Conservation (phyloP, 371 early-diverging fungal species). For the Saksenaea vasiformis region DNA sequence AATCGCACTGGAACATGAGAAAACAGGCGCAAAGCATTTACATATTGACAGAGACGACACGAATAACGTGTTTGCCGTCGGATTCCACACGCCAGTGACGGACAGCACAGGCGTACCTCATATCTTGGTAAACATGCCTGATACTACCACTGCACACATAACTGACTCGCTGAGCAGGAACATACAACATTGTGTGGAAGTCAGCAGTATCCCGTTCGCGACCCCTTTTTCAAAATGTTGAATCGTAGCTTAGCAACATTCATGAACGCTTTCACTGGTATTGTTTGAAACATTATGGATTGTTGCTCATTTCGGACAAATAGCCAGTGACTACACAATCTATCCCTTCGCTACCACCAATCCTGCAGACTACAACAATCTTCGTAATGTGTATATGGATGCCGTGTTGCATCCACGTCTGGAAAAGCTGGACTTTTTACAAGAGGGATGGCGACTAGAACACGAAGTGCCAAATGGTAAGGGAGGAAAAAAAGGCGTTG, state of each 20-base stretch:
- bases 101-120: slow-evolving; percentile 92
- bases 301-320: not conserved
- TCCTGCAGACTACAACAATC: slow-evolving; percentile 80
- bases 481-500: not conserved
- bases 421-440: slow-evolving; percentile 79
- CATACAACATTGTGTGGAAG: slow-evolving; percentile 95
- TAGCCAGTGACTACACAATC: slow-evolving; percentile 84
- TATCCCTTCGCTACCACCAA: slow-evolving; percentile 96
- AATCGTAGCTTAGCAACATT: slow-evolving; percentile 94
- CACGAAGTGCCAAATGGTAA: slow-evolving; percentile 70
- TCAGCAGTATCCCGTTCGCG: slow-evolving; percentile 86
- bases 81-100: slow-evolving; percentile 83
- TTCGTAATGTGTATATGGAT: slow-evolving; percentile 93
- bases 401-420: slow-evolving; percentile 84
- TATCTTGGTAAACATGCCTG: slow-evolving; percentile 62
- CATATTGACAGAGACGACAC: slow-evolving; percentile 85
- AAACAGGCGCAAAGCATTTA: slow-evolving; percentile 86
- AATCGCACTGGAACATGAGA: slow-evolving; percentile 67
- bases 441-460: slow-evolving; percentile 97
- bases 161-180: slow-evolving; percentile 51
- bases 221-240: slow-evolving; percentile 98
- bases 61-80: slow-evolving; percentile 92
- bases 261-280: slow-evolving; percentile 96
- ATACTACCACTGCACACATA: not conserved
- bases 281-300: not conserved